Evolutionary conservation across 352 stramenopile genomes (phyloP).

Genomic region (Ochromonadaceae sp.): DNA sequence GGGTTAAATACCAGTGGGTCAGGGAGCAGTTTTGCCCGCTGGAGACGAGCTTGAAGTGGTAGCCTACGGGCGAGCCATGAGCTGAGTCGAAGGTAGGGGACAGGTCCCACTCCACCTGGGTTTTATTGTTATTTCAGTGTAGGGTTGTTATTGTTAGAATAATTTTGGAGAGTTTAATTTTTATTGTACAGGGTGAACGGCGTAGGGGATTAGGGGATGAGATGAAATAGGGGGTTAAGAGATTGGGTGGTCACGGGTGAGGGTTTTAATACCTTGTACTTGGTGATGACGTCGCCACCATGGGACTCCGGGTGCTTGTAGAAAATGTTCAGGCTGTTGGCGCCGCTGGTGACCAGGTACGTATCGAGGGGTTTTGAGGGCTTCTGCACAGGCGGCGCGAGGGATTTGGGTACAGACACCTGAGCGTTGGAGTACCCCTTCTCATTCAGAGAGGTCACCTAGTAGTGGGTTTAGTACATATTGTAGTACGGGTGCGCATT

Average conservation of each 20-base stretch:
- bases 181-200: no score
- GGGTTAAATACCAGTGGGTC: no score
- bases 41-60: slow-evolving; percentile 43
- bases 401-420: slow-evolving; percentile 47
- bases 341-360: slow-evolving; percentile 38
- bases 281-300: slow-evolving; percentile 70
- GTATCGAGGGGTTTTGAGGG: slow-evolving; percentile 53
- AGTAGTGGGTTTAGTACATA: no score
- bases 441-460: slow-evolving; percentile 53
- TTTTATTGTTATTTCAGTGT: no score
- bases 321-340: slow-evolving; percentile 48
- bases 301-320: slow-evolving; percentile 66
- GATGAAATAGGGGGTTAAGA: no score
- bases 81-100: slow-evolving; percentile 48
- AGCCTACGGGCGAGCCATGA: slow-evolving; percentile 21
- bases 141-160: no score
- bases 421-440: slow-evolving; percentile 56
- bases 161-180: no score
- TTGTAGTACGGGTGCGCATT: no score
- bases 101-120: slow-evolving; percentile 80
- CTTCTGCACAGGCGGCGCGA: slow-evolving; percentile 69
- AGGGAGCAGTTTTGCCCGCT: slow-evolving; percentile 53
- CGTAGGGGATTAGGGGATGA: no score
- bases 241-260: no score
- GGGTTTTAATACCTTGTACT: no score